phyloP scores from a whole-genome alignment of 352 stramenopile genomes.

The Saprolegnia diclina region DNA sequence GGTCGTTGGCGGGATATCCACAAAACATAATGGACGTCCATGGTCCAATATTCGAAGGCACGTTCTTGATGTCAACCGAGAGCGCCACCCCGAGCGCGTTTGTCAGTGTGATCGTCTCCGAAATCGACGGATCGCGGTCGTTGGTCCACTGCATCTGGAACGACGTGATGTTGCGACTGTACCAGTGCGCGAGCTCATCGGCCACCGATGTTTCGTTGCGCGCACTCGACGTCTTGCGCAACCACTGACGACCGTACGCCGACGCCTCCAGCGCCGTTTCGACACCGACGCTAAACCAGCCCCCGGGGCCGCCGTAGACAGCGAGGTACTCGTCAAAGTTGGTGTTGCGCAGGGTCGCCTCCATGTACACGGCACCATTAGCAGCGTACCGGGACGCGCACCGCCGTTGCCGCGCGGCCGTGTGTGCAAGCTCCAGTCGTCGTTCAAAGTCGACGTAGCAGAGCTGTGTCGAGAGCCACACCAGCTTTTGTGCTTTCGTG shows the following conservation, averaged over 20 bases:
- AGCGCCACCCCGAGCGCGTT: constrained; percentile 7
- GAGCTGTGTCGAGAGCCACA: constrained; percentile 11
- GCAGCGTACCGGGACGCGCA: neutral
- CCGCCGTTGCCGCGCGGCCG: neutral
- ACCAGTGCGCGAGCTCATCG: constrained; percentile 3
- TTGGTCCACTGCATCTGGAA: constrained; percentile 11
- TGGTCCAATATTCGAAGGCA: neutral
- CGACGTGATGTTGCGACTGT: neutral
- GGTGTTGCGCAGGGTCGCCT: constrained; percentile 8
- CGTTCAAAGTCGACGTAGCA: constrained; percentile 19
- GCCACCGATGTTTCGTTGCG: neutral
- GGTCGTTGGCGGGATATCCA: neutral
- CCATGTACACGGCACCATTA: constrained; percentile 25
- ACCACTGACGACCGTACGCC: neutral
- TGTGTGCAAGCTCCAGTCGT: constrained; percentile 19
- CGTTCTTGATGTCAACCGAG: neutral
- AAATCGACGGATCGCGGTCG: neutral
- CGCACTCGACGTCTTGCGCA: neutral
- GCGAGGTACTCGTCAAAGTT: neutral
- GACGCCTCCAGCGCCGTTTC: neutral
- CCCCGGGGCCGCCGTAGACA: neutral
- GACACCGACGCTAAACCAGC: neutral
- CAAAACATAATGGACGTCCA: constrained; percentile 11
- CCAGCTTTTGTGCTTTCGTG: neutral
- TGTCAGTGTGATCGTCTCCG: neutral